Base-by-base conservation (phyloP, 768 basidiomycete species). In the Fistulinella prunicolor region DNA sequence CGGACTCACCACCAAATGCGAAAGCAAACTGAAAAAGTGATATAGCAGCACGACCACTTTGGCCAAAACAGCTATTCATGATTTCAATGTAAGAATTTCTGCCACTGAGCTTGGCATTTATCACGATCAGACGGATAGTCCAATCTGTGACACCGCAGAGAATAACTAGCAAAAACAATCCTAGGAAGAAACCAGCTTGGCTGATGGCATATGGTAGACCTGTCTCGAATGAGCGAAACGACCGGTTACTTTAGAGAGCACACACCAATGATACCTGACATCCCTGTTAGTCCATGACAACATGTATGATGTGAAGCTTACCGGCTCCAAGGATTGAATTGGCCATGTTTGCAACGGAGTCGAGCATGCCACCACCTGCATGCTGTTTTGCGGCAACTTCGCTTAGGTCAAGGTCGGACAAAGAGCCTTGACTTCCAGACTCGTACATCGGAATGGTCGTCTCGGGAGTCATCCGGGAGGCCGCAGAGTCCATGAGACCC, bases 21-120 rank as follows among this genome's bases (percentile, higher is more conserved):
- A 99, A 98, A 4, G 93, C 76, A 63, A 99, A 98, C 64, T 98
- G 96, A 64, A 99, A 98, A 66, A 97, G 86, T 0, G 94, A 95
- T 16, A 96, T 91, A 0, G 91, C 90, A 2, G 91, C 90, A 43
- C 92, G 81, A n/a, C 96, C 96, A 44, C 83, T 85, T 12, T 80
- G 67, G 7, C 96, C 96, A 67, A 94, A 99, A 67, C 90, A 94
- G 42, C 83, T 86, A 63, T 89, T 75, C 94, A 97, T 95, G 46
- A 96, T 87, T 56, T 87, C 93, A 49, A 94, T 94, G 62, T 97
- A 97, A 2, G 91, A 91, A 55, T 82, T 84, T 40, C 89, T 76
- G 1, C 96, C 95, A 57, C 92, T 94, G 48, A 99, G 74, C 73
- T 99, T 99, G 26, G 94, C 95, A 63, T 97, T 97, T 58, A 92